Evolutionary conservation across 306 rosid genomes (phyloP).

Genomic region (Citrullus mucosospermus): DNA sequence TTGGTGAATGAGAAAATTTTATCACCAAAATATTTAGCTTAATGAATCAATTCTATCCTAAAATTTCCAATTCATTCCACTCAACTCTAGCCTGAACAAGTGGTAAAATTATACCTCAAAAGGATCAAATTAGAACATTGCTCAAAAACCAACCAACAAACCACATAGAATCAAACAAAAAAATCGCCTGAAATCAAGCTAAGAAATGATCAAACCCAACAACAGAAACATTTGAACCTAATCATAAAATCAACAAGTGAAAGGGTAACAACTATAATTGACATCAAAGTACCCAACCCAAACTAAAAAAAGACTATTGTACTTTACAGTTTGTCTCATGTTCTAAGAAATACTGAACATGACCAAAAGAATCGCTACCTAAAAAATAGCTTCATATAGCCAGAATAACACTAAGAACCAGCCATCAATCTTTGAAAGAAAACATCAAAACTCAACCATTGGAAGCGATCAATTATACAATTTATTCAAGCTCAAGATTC

Average conservation of each 20-base stretch:
- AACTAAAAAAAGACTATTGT: too few relatives aligned
- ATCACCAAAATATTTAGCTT: not conserved
- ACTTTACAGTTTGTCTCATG: too few relatives aligned
- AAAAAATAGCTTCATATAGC: not conserved
- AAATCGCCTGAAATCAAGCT: not conserved
- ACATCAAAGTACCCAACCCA: not conserved
- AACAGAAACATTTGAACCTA: not conserved
- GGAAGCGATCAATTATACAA: not conserved
- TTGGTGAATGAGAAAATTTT: not conserved
- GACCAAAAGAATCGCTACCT: not conserved
- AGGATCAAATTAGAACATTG: not conserved
- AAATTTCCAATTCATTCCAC: not conserved
- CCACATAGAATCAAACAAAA: not conserved
- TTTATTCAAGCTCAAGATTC: not conserved
- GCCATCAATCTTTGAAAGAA: not conserved
- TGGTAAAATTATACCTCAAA: not conserved
- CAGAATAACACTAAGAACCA: not conserved
- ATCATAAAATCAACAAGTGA: not conserved
- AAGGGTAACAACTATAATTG: not conserved
- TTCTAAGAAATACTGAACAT: not conserved
- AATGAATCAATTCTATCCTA: not conserved
- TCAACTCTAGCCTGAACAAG: not conserved
- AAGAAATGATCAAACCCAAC: not conserved
- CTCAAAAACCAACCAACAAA: not conserved
- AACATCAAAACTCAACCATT: not conserved